These are phyloP conservation scores for Podosphaera aphanis DNA, from an alignment of 2,329 filamentous ascomycete genomes.

Conservation along the genomic window DNA sequence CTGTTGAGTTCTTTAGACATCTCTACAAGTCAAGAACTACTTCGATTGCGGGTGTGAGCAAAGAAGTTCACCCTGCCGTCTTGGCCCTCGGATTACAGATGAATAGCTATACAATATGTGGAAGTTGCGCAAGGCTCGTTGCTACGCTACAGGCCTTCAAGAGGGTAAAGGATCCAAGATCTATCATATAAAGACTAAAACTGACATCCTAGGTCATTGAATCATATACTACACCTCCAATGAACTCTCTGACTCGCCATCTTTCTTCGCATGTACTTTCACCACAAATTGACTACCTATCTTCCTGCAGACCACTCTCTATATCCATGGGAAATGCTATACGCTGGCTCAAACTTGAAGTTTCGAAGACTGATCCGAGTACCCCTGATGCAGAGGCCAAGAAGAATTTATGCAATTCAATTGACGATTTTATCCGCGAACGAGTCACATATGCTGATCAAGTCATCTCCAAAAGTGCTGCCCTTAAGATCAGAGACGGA, in stretches of 20 bases:
- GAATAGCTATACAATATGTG: slow-evolving; percentile 56
- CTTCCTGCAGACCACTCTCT: slow-evolving; percentile 81
- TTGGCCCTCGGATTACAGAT: slow-evolving; percentile 75
- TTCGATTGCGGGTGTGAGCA: slow-evolving; percentile 33
- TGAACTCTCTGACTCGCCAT: slow-evolving; percentile 69
- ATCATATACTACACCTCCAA: slow-evolving; percentile 71
- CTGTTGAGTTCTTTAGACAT: slow-evolving; percentile 60
- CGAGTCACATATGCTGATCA: slow-evolving; percentile 70
- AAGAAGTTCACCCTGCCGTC: slow-evolving; percentile 67
- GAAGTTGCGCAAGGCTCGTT: slow-evolving; percentile 70
- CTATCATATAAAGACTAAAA: slow-evolving; percentile 4
- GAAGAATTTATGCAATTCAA: slow-evolving; percentile 49
- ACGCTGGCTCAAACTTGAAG: slow-evolving; percentile 76
- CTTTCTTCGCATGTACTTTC: slow-evolving; percentile 78
- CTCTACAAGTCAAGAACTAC: slow-evolving; percentile 50
- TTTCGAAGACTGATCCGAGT: slow-evolving; percentile 74
- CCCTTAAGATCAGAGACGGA: slow-evolving; percentile 50
- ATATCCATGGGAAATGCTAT: slow-evolving; percentile 96
- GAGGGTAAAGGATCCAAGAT: slow-evolving; percentile 28
- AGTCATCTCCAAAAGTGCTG: slow-evolving; percentile 58
- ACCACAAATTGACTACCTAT: slow-evolving; percentile 85
- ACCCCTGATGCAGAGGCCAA: slow-evolving; percentile 65
- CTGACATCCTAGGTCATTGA: slow-evolving; percentile 45
- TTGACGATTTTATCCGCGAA: slow-evolving; percentile 78
- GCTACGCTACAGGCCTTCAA: slow-evolving; percentile 79